A percentile compares a stretch with the other conserved stretches of the same genome.
Evolutionary conservation across 345 rosid genomes (phyloP).

Genomic region (Combretum micranthum): DNA sequence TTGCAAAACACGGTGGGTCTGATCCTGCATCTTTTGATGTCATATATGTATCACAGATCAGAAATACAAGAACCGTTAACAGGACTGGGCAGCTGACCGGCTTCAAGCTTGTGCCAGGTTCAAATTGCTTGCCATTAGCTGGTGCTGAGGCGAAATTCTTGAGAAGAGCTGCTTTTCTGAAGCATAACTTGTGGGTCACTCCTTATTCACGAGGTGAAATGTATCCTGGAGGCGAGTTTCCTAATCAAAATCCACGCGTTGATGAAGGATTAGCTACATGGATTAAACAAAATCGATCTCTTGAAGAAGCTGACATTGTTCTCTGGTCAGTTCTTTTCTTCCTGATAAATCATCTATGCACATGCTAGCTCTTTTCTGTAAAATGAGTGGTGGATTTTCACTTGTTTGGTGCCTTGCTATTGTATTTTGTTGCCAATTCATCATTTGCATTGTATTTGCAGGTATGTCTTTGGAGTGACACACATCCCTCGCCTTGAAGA

Average conservation of each 20-base stretch:
- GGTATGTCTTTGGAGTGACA: constrained; percentile 72
- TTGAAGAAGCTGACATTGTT: constrained; percentile 68
- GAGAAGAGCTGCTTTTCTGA: constrained; percentile 64
- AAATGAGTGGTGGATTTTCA: no score
- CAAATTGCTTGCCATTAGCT: constrained; percentile 69
- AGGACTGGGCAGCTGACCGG: constrained; percentile 70
- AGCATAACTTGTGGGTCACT: constrained; percentile 76
- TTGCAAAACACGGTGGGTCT: background rate
- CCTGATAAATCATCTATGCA: background rate
- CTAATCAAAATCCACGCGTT: constrained; percentile 69
- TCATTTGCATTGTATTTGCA: constrained; percentile 11
- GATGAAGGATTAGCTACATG: constrained; percentile 73
- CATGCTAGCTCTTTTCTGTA: no score
- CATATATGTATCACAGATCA: constrained; percentile 27
- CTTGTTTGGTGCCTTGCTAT: background rate
- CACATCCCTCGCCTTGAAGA: constrained; percentile 71
- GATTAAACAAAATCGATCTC: constrained; percentile 56
- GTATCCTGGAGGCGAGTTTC: constrained; percentile 76
- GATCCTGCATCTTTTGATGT: background rate
- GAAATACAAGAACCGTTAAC: constrained; percentile 70
- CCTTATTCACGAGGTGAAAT: constrained; percentile 47
- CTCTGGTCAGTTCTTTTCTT: constrained; percentile 40
- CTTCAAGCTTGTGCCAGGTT: constrained; percentile 61
- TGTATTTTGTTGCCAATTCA: background rate
- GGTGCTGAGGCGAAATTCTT: constrained; percentile 60